These are phyloP conservation scores for Betula pendula DNA, from an alignment of 306 rosid genomes.

Conservation along the genomic window DNA sequence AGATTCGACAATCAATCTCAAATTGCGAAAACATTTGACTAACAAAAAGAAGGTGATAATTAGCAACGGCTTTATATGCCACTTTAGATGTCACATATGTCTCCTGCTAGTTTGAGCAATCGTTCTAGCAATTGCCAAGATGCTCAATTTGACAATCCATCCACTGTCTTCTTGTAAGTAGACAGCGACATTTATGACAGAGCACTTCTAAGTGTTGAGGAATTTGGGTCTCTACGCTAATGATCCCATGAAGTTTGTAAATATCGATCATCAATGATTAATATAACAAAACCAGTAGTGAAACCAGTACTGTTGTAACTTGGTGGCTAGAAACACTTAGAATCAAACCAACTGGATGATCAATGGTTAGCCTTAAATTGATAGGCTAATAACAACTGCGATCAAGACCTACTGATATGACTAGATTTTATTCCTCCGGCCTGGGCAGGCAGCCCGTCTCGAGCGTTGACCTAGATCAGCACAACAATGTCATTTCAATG, in stretches of 20 bases:
- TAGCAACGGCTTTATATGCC: neutral
- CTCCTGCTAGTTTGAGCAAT: neutral
- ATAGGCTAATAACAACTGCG: no score
- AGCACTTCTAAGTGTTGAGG: neutral
- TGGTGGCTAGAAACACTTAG: no score
- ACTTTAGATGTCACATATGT: slow-evolving; percentile 6
- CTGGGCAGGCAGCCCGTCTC: no score
- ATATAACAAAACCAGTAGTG: no score
- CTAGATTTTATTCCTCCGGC: no score
- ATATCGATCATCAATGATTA: no score
- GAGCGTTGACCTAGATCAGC: no score
- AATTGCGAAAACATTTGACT: neutral
- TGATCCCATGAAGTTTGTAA: neutral
- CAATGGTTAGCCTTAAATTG: no score
- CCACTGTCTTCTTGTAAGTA: neutral
- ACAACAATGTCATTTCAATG: no score
- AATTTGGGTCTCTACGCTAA: neutral
- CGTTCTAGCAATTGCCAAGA: neutral
- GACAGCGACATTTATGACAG: neutral
- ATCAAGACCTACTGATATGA: no score
- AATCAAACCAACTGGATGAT: no score
- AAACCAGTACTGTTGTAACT: no score
- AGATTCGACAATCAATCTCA: neutral
- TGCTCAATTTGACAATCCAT: neutral
- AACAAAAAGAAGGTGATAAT: neutral